These are phyloP conservation scores for Phlebopus sp. DNA, from an alignment of 1,284 basidiomycete species.

Conservation along the genomic window DNA sequence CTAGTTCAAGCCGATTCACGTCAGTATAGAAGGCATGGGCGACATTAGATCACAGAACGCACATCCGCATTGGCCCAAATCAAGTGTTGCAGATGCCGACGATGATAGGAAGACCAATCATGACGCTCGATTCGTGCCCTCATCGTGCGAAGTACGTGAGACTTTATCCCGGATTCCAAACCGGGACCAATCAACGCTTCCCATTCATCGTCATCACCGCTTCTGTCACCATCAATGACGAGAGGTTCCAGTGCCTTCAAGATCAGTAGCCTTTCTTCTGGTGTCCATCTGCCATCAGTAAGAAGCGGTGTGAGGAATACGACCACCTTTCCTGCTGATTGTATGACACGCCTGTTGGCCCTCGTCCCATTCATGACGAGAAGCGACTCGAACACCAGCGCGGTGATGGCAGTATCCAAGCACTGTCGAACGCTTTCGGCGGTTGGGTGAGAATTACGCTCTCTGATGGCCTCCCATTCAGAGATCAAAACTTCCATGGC, in stretches of 20 bases:
- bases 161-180: conserved; percentile 63
- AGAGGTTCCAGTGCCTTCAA: conserved; percentile 66
- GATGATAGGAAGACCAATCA: conserved; percentile 14
- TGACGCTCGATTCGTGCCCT: conserved; percentile 17
- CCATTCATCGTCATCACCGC: conserved; percentile 39
- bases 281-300: conserved; percentile 49
- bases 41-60: conserved; percentile 18
- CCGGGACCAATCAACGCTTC: conserved; percentile 63
- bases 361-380: conserved; percentile 63
- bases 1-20: conserved; percentile 34
- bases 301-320: conserved; percentile 42
- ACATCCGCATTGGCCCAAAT: conserved; percentile 69
- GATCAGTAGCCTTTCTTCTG: conserved; percentile 59
- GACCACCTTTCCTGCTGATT: conserved; percentile 58
- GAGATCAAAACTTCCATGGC: conserved; percentile 49
- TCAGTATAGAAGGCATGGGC: not conserved
- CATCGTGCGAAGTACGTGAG: conserved; percentile 44
- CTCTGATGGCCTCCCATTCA: conserved; percentile 47
- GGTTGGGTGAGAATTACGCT: conserved; percentile 39
- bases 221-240: conserved; percentile 32
- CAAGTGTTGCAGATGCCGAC: conserved; percentile 42
- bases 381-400: conserved; percentile 66
- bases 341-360: conserved; percentile 56
- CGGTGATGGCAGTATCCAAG: conserved; percentile 65
- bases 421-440: conserved; percentile 63